Base-by-base conservation (phyloP, 352 stramenopile species). In the Blastocystis sp. region DNA sequence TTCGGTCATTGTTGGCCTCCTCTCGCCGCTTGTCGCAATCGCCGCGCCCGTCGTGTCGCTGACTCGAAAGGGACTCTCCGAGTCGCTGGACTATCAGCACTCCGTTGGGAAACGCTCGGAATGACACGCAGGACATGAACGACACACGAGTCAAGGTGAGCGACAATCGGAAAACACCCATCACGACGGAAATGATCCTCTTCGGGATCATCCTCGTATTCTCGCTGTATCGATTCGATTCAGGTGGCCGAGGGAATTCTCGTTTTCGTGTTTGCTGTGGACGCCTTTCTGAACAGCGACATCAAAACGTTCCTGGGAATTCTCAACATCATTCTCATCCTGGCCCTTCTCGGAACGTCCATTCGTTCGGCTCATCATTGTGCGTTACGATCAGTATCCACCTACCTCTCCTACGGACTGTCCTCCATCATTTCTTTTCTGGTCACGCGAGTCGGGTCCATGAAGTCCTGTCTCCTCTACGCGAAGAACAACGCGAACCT, bases 111-210 rank as follows among this genome's bases (percentile, higher is more conserved):
- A 16, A 42, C 46, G 0, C 3, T 61, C 9, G 14, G 6, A 1
- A 16, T 63, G 14, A 36, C 8, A 46, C n/a, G 14, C 40, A 81
- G 69, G 69, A 48, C 42, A 18, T 44, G 4, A 81, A 81, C 27
- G 48, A 81, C 29, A 81, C 69, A 24, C 14, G 69, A 4, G 53
- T 81, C 9, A n/a, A 63, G 21, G 69, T 81, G 7, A 51, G 63
- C 34, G 69, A 81, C 51, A 81, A 64, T 64, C 69, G 69, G 21
- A 81, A 81, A 46, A 81, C 69, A 38, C 69, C 69, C 4, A 81
- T 81, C 46, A 64, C 69, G 14, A 16, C 63, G 27, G 42, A 81
- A 81, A 81, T 81, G 69, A 81, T 81, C 8, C 32, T 81, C 1
- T 81, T 81, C 40, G 69, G 69, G 4, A 9, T 81, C 3, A 24